Conservation (phyloP, 257 asterid genomes). For the Dorcoceras hygrometricum region DNA sequence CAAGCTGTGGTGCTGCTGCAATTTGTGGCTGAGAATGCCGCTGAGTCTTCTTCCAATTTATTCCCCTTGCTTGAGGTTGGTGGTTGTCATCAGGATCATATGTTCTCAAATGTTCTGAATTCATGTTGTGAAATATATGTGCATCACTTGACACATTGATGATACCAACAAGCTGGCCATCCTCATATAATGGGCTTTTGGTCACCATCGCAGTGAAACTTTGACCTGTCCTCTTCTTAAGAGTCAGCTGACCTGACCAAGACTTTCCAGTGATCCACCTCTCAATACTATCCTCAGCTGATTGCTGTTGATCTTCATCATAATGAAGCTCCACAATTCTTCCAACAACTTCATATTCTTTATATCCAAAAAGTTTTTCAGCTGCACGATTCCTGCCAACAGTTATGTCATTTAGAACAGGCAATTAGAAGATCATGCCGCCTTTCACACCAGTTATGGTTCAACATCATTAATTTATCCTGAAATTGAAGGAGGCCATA, state of each 20-base stretch:
- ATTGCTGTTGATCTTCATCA: conserved; percentile 42
- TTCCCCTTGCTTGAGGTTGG: conserved; percentile 32
- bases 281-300: conserved; percentile 33
- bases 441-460: not conserved
- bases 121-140: conserved; percentile 40
- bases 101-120: conserved; percentile 19
- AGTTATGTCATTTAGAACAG: conserved; percentile 5
- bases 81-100: conserved; percentile 28
- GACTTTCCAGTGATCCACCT: conserved; percentile 42
- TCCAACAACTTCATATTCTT: conserved; percentile 56
- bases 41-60: conserved; percentile 35
- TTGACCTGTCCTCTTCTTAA: conserved; percentile 52
- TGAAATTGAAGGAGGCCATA: no score
- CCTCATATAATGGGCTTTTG: conserved; percentile 62
- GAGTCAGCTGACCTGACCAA: conserved; percentile 79
- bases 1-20: conserved; percentile 43
- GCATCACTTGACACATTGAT: conserved; percentile 77
- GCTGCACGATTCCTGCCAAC: conserved; percentile 68
- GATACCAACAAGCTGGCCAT: conserved; percentile 54
- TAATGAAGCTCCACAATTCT: conserved; percentile 37
- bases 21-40: conserved; percentile 36
- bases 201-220: conserved; percentile 62
- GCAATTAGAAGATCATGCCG: conserved; percentile 7
- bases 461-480: not conserved
- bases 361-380: conserved; percentile 71